A percentile compares a stretch with the other conserved stretches of the same genome.
Evolutionary conservation across 2,329 filamentous ascomycete species (phyloP).

Genomic region (Mycosphaerella sp.): DNA sequence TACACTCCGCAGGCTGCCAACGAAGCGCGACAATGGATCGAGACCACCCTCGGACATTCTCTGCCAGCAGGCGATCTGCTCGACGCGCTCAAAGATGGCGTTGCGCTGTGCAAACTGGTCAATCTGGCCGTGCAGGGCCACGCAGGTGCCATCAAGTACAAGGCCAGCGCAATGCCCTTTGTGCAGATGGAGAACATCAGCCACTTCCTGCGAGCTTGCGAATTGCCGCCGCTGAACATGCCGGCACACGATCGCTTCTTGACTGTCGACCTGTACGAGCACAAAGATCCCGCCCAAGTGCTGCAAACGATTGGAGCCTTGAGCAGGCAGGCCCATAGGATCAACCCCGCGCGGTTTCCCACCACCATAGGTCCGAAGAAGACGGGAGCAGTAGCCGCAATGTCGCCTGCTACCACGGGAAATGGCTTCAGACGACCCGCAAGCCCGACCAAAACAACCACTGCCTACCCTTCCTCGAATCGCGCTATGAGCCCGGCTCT

Average conservation of each 20-base stretch:
- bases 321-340: conserved; percentile 72
- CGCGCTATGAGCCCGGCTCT: conserved; percentile 42
- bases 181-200: conserved; percentile 99
- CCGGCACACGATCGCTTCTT: conserved; percentile 93
- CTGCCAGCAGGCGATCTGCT: conserved; percentile 71
- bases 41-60: conserved; percentile 67
- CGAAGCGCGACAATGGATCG: conserved; percentile 81
- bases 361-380: conserved; percentile 68
- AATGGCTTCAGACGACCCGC: conserved; percentile 19
- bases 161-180: conserved; percentile 90
- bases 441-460: conserved; percentile 28
- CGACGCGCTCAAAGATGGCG: conserved; percentile 81
- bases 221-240: conserved; percentile 75
- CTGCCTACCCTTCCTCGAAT: conserved; percentile 25
- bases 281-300: conserved; percentile 93
- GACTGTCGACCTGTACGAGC: conserved; percentile 92
- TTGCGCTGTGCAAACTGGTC: conserved; percentile 86
- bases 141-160: conserved; percentile 77
- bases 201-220: conserved; percentile 85
- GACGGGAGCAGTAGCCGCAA: conserved; percentile 42
- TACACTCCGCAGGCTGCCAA: conserved; percentile 88
- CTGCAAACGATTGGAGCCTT: conserved; percentile 88
- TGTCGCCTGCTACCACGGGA: conserved; percentile 21
- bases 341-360: conserved; percentile 69
- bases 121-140: conserved; percentile 73